These are phyloP conservation scores for Grigorovia jiainica DNA, from an alignment of 805 yeast genomes.

Conservation along the genomic window DNA sequence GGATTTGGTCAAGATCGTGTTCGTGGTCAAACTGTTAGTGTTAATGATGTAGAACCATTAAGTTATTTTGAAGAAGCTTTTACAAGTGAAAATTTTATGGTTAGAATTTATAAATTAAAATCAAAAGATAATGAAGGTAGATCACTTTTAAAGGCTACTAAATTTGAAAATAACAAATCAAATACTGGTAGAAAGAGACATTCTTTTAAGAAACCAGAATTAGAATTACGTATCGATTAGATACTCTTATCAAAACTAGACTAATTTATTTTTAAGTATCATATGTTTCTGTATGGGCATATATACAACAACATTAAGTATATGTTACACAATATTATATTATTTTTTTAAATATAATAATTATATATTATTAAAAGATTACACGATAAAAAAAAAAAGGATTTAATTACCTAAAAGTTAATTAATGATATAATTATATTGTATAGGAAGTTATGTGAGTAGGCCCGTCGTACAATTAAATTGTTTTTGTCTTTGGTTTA, in stretches of 20 bases:
- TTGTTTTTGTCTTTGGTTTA: neutral
- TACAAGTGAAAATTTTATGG: conserved; percentile 95
- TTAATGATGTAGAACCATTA: conserved; percentile 41
- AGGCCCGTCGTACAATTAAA: too few relatives aligned
- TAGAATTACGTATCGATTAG: conserved; percentile 36
- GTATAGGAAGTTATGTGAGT: too few relatives aligned
- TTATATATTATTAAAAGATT: too few relatives aligned
- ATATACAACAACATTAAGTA: too few relatives aligned
- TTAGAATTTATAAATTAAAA: conserved; percentile 86
- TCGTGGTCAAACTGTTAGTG: conserved; percentile 68
- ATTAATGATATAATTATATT: too few relatives aligned
- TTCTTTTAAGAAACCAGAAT: conserved; percentile 40
- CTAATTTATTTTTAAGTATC: too few relatives aligned
- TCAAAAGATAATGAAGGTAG: conserved; percentile 84
- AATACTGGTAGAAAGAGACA: conserved; percentile 15
- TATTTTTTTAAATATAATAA: too few relatives aligned
- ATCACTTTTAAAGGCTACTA: conserved; percentile 49
- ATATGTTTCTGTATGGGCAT: too few relatives aligned
- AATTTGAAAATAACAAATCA: conserved; percentile 34
- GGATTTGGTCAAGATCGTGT: conserved; percentile 73
- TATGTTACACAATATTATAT: too few relatives aligned
- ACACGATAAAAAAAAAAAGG: too few relatives aligned
- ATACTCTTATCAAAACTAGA: neutral
- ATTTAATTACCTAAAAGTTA: too few relatives aligned
- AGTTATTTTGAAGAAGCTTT: conserved; percentile 86